phyloP scores from a whole-genome alignment of 768 basidiomycete species.

The Nidularia pulvinata region DNA sequence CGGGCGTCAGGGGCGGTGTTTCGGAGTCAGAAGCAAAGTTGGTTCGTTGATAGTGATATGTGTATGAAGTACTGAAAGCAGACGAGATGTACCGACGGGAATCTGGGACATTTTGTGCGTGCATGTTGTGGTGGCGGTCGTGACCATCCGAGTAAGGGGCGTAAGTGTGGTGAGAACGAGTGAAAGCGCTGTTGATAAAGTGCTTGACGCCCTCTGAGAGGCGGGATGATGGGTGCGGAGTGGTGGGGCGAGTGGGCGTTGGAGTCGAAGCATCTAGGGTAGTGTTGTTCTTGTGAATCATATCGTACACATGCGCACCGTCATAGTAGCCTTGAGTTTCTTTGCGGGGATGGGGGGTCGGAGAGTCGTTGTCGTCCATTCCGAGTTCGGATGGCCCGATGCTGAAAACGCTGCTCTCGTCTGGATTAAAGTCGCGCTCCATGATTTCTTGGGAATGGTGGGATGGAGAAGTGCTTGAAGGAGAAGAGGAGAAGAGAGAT shows the following conservation, averaged over 20 bases:
- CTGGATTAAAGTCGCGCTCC: neutral
- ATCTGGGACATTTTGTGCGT: too few species aligned
- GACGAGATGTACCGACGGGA: too few species aligned
- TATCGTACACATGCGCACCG: neutral
- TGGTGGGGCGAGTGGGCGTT: neutral
- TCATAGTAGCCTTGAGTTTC: neutral
- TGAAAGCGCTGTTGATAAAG: neutral
- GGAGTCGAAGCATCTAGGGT: neutral
- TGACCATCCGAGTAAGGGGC: too few species aligned
- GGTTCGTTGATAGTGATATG: too few species aligned
- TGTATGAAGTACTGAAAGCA: too few species aligned
- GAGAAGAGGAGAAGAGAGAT: constrained; percentile 1
- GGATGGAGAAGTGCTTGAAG: neutral
- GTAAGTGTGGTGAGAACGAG: too few species aligned
- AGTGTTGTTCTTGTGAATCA: too few species aligned
- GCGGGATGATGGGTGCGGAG: neutral
- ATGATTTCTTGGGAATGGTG: neutral
- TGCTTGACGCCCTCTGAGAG: neutral
- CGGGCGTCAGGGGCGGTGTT: constrained; percentile 24
- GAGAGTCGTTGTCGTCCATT: neutral
- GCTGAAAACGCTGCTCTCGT: neutral
- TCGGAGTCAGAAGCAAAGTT: too few species aligned
- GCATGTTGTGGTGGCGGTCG: too few species aligned
- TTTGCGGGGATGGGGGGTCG: neutral
- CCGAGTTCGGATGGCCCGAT: neutral